Base-by-base conservation (phyloP, 306 rosid species). In the Acmispon strigosus region DNA sequence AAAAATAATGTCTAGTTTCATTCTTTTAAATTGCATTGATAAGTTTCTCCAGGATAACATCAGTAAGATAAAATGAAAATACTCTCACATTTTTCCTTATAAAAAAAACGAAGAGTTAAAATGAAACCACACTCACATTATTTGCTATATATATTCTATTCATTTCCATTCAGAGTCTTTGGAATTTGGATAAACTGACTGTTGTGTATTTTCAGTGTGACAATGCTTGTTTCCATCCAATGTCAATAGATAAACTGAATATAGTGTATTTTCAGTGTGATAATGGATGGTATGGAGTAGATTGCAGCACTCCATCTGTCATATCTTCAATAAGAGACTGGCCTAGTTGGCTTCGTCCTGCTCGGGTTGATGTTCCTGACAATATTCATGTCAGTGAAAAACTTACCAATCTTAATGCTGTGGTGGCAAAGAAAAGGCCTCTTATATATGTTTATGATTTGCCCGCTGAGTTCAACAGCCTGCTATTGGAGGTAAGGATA, bases 301-400 rank as follows among this genome's bases (percentile, higher is more conserved):
- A 94, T 84, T 94, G 99, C 84, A 94, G 96, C 78, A 80, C 74
- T 71, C 99, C 99, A 34, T 90, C 99, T 18, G 88, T 82, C 34
- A 48, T 58, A 47, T 85, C 88, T 12, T 87, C 97, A 22, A 67
- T 89, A 74, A 75, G 69, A 70, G 97, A 89, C 54, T 94, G 99
- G 99, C 99, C 99, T 48, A 76, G 66, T 64, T 91, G 96, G 99
- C 96, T 91, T 70, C 93, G 81, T 70, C 99, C 99, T 36, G 96
- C 99, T 69, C 85, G 37, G 36, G 53, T 94, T 66, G 86, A 91
- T 62, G 79, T 94, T 72, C 87, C 88, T 41, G 82, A 84, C 51
- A 74, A 66, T 66, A 34, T 61, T 79, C 80, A 55, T 47, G 61
- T 43, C 56, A 64, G 61, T 8, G 84, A 78, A 68, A 94, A 77